These are phyloP conservation scores for Tylopilus intermedius DNA, from an alignment of 768 basidiomycete species.

Conservation along the genomic window DNA sequence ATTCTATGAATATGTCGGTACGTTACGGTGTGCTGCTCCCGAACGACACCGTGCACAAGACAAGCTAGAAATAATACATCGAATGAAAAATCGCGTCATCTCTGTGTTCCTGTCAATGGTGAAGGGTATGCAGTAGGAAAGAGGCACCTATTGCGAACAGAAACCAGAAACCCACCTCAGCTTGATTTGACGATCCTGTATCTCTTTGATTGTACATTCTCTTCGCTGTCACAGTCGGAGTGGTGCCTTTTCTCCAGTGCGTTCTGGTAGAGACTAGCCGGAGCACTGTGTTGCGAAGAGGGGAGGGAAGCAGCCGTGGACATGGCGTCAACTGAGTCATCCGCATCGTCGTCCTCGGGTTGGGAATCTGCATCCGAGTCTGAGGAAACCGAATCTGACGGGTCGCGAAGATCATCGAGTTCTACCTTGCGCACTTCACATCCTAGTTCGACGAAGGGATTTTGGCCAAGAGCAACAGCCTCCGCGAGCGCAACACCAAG, in stretches of 20 bases:
- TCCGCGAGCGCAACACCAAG: constrained; percentile 1
- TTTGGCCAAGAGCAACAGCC: not conserved
- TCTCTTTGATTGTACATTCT: not conserved
- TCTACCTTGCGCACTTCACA: not conserved
- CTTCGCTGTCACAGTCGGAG: not conserved
- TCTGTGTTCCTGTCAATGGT: not conserved
- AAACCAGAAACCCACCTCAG: not conserved
- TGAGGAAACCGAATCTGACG: not conserved
- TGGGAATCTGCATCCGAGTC: not conserved
- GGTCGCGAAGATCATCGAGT: not conserved
- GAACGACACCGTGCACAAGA: too few relatives aligned
- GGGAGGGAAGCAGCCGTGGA: not conserved
- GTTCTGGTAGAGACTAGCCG: not conserved
- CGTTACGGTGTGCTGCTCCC: not conserved
- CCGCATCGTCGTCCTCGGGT: not conserved
- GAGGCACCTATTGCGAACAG: not conserved
- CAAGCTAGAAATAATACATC: too few relatives aligned
- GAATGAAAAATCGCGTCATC: too few relatives aligned
- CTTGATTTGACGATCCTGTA: too few relatives aligned
- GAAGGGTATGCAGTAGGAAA: not conserved
- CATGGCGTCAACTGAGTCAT: not conserved
- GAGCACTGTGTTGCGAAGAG: not conserved
- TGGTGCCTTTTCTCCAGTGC: not conserved
- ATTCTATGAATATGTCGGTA: too few relatives aligned
- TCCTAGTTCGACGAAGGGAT: not conserved